Conservation (phyloP, 495 filamentous ascomycete genomes). For the Apiosordaria backusii region DNA sequence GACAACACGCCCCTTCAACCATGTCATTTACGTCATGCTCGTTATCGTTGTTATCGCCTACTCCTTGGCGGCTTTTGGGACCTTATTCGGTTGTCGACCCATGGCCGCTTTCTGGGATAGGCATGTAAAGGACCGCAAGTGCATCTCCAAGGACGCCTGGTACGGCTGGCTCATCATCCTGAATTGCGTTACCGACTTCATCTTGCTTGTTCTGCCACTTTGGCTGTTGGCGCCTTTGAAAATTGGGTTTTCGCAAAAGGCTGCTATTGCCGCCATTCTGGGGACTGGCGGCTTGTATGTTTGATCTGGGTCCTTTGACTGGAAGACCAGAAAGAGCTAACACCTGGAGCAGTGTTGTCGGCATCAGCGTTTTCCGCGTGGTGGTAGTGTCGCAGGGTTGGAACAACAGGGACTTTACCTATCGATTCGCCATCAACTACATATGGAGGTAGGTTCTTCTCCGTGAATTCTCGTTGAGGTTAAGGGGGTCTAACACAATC, state of each 20-base stretch:
- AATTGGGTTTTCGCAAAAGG: slow-evolving; percentile 12
- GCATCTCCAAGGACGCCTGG: slow-evolving; percentile 13
- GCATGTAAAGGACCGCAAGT: not conserved
- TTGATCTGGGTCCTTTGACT: not conserved
- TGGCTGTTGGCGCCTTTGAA: slow-evolving; percentile 20
- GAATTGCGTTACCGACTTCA: slow-evolving; percentile 19
- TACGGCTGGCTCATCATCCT: slow-evolving; percentile 12
- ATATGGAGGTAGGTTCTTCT: slow-evolving; percentile 21
- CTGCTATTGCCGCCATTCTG: slow-evolving; percentile 19
- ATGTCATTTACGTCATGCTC: slow-evolving; percentile 17
- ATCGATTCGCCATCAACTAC: slow-evolving; percentile 19
- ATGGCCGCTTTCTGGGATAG: slow-evolving; percentile 19
- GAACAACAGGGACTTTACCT: slow-evolving; percentile 10
- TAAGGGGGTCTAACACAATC: not conserved
- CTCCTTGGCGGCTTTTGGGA: slow-evolving; percentile 12
- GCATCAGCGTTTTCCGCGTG: slow-evolving; percentile 22
- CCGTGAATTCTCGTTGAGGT: not conserved
- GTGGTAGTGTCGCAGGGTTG: slow-evolving; percentile 4
- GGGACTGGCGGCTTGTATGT: slow-evolving; percentile 29
- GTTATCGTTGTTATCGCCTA: slow-evolving; percentile 16
- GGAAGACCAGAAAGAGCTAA: not conserved
- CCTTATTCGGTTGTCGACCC: slow-evolving; percentile 22
- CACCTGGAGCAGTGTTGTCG: slow-evolving; percentile 16
- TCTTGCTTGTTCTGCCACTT: slow-evolving; percentile 18
- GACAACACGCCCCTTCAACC: slow-evolving; percentile 15